Percentiles rank a stretch among this genome's conserved stretches.
phyloP scores from a whole-genome alignment of 345 rosid genomes.

The Lumnitzera littorea region DNA sequence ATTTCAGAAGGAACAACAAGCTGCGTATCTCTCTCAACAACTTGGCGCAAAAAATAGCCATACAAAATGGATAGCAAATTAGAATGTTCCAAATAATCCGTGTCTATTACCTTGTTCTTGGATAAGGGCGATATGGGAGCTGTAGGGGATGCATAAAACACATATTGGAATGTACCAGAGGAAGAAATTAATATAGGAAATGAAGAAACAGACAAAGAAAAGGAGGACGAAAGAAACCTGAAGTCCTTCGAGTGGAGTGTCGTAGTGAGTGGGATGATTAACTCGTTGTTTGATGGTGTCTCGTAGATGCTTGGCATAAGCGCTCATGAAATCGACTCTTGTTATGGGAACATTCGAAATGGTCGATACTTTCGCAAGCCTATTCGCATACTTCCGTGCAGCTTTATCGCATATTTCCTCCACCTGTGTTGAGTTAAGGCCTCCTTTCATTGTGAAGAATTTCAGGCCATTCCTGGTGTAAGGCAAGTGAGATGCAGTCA shows the following conservation, averaged over 20 bases:
- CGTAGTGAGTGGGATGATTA: slow-evolving; percentile 71
- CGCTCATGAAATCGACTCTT: slow-evolving; percentile 71
- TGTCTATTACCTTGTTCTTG: too few relatives aligned
- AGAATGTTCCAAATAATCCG: too few relatives aligned
- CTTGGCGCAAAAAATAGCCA: too few relatives aligned
- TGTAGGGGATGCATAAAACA: too few relatives aligned
- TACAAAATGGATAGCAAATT: too few relatives aligned
- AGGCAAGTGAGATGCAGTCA: slow-evolving; percentile 97
- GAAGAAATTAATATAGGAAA: background rate
- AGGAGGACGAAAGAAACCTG: slow-evolving; percentile 32
- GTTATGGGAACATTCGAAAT: slow-evolving; percentile 28
- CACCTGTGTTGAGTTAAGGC: slow-evolving; percentile 71
- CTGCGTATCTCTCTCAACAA: too few relatives aligned
- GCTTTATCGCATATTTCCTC: slow-evolving; percentile 78
- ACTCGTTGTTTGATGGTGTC: slow-evolving; percentile 67
- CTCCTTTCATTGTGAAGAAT: slow-evolving; percentile 87
- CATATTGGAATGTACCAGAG: too few relatives aligned
- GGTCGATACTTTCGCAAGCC: slow-evolving; percentile 59
- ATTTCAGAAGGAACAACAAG: too few relatives aligned
- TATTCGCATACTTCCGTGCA: slow-evolving; percentile 59
- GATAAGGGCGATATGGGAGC: too few relatives aligned
- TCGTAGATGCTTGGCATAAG: slow-evolving; percentile 60
- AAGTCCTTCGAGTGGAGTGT: slow-evolving; percentile 75
- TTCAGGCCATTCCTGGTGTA: slow-evolving; percentile 86
- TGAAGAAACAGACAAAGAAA: background rate